These are phyloP conservation scores for Kalanchoe fedtschenkoi DNA, from an alignment of 164 flowering plant genomes.

Conservation along the genomic window DNA sequence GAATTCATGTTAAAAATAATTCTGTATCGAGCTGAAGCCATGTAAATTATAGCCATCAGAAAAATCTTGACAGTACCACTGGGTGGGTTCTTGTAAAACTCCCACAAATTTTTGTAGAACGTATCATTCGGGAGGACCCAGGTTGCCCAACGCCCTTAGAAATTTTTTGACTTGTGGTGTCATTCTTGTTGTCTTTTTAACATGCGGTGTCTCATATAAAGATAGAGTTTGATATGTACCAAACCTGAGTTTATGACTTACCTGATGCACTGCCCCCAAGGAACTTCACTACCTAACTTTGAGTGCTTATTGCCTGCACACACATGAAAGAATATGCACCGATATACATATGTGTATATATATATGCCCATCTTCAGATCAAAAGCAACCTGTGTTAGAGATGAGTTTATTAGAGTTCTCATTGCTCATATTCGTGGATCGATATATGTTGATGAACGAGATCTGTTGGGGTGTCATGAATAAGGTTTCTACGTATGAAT, in stretches of 20 bases:
- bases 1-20: no score
- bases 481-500: neutral
- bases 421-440: neutral
- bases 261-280: neutral
- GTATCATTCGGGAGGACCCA: neutral
- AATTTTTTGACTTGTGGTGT: neutral
- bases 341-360: neutral
- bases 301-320: neutral
- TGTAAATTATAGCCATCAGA: no score
- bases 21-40: no score
- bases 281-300: neutral
- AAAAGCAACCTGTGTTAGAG: neutral
- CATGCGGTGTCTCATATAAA: neutral
- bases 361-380: neutral
- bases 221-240: neutral
- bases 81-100: no score
- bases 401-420: neutral
- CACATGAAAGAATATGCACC: neutral
- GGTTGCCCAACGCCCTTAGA: neutral
- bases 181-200: no score
- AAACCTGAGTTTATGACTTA: neutral
- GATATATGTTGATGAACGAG: neutral
- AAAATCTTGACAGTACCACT: no score
- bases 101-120: neutral
- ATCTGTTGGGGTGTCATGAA: no score